A percentile compares a stretch with the other conserved stretches of the same genome.
These are phyloP conservation scores for Parathielavia hyrcaniae DNA, from an alignment of 495 filamentous ascomycete species.

Conservation along the genomic window DNA sequence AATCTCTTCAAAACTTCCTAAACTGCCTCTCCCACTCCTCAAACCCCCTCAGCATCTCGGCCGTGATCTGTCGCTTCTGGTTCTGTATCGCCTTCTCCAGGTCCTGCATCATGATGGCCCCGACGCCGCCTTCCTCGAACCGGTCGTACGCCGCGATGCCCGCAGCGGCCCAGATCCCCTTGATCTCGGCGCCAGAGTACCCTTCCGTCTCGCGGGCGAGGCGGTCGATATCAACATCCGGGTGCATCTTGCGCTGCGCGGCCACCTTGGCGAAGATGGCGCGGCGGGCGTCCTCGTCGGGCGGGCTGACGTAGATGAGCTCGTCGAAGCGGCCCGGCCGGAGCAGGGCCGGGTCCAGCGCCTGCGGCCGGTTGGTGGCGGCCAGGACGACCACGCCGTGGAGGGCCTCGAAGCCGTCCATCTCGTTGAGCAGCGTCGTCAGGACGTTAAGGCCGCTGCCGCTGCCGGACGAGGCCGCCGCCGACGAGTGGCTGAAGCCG, in stretches of 20 bases:
- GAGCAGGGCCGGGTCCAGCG: constrained; percentile 79
- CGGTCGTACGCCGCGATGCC: constrained; percentile 43
- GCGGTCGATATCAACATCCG: constrained; percentile 56
- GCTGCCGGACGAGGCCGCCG: constrained; percentile 23
- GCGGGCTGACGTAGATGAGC: constrained; percentile 84
- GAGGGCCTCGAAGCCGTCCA: constrained; percentile 88
- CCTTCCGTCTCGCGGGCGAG: constrained; percentile 71
- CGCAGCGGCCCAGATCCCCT: constrained; percentile 58
- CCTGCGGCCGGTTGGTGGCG: constrained; percentile 87
- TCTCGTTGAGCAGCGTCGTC: constrained; percentile 87
- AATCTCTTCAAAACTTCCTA: constrained; percentile 22
- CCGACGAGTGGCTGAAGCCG: constrained; percentile 28
- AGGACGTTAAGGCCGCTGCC: constrained; percentile 68
- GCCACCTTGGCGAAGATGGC: constrained; percentile 66
- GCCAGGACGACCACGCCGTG: constrained; percentile 85
- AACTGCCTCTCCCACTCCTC: constrained; percentile 54
- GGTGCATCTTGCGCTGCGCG: constrained; percentile 51
- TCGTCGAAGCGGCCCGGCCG: constrained; percentile 84
- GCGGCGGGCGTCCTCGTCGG: constrained; percentile 64
- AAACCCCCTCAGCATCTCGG: constrained; percentile 58
- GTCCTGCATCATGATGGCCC: constrained; percentile 54
- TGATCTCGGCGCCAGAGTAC: constrained; percentile 84
- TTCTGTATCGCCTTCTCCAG: constrained; percentile 56
- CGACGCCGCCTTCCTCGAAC: constrained; percentile 31
- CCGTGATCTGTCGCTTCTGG: constrained; percentile 63